Base-by-base conservation (phyloP, 257 asterid species). In the Linaria vulgaris region DNA sequence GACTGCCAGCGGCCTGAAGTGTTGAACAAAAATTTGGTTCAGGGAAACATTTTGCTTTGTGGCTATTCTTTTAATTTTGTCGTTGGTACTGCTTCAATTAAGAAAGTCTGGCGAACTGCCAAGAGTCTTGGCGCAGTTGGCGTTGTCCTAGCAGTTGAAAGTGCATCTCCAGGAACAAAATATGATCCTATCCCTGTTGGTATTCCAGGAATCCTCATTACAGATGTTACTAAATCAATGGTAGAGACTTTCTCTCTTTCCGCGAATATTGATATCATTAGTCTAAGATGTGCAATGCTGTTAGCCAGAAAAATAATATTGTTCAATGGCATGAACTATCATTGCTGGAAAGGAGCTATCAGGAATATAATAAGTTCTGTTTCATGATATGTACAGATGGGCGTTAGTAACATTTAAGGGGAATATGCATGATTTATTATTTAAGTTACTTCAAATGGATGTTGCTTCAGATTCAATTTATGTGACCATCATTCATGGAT, bases 1-100 rank as follows among this genome's bases (percentile, higher is more conserved):
- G 99, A 94, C 71, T 94, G 99, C 88, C 99, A 94, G 67, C 74
- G 79, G 76, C 97, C 99, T 12, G 97, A 90, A 78, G 83, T 90
- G 74, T 61, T 94, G 55, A 94, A 94, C 74, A 94, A 84, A 68
- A 80, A 83, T 48, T 77, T 90, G 79, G 97, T 94, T 70, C 79
- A 80, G 72, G 99, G 97, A 44, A 94, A 85, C 68, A 90, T 94
- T 72, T 90, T 94, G 79, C 96, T 94, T 30, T 94, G 99, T 69
- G 99, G 99, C 59, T 90, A 90, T 74, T 87, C 99, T 47, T 94
- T 87, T 78, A 94, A 94, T 73, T 94, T 94, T 67, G 90, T 87
- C 46, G 72, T 79, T 55, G 99, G 96, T 63, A 79, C 96, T 64
- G 83, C 99, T 63, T 94, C 95, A 15, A 80, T 94, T 56, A 94